Evolutionary conservation across 345 rosid genomes (phyloP), one percentile per base, ranked within the genome.

Genomic region (Streptanthus diversifolius): DNA sequence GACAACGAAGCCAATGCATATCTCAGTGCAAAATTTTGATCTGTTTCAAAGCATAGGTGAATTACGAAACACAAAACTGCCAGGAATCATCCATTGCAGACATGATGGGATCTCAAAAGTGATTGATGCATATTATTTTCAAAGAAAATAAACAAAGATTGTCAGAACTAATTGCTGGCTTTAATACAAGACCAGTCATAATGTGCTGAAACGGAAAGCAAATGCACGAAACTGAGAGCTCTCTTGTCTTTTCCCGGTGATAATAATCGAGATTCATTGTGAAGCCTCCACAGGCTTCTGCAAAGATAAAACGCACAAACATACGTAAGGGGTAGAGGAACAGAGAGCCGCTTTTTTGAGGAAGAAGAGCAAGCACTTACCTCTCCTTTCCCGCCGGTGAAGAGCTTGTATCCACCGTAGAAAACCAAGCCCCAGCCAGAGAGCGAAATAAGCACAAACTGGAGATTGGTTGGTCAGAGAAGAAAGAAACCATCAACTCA

Each of bases 361-460:
- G 63, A 56, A 56, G 73, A 49, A 25, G 68, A 49, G 8, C 2
- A 54, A 30, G 35, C 5, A 43, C 17, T 41, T 81, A 85, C 93
- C 93, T 88, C 87, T 56, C 29, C 53, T 44, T 78, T 74, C 49
- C 86, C 91, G 21, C 82, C 45, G 2, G 85, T 65, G 65, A 78
- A 77, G 59, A 80, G 74, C 75, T 85, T 85, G 85, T 82, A 89
- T 29, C 82, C 84, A 33, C 86, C 68, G 81, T 43, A 84, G 84
- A 85, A n/a, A 53, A 84, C 76, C 40, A 80, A 61, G 35, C 86
- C 90, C 90, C 91, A 85, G 13, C 88, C 91, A 47, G 91, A 70
- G 14, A 87, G 79, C 10, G 91, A 89, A 32, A 84, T 81, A 19
- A 89, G 82, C 57, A 89, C 91, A 74, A 87, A 89, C 91, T 88